Percentiles rank a stretch among this genome's conserved stretches.
Conservation (phyloP, 768 basidiomycete species). For the Phallus indusiatus region DNA sequence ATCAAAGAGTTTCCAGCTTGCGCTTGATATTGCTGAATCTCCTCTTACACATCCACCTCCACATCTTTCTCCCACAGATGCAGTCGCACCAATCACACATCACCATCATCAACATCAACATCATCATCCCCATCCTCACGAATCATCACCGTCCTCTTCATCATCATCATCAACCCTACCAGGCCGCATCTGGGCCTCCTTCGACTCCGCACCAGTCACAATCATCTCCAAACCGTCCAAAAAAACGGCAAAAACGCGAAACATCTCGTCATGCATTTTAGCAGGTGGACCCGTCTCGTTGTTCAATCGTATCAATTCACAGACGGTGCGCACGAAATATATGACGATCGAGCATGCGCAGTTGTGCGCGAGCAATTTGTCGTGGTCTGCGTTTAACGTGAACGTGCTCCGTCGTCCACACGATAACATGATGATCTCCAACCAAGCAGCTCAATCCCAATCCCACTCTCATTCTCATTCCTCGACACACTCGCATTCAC, state of each 20-base stretch:
- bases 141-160: conserved; percentile 13
- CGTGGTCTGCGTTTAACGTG: conserved; percentile 93
- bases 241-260: conserved; percentile 93
- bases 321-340: conserved; percentile 95
- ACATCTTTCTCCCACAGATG: conserved; percentile 33
- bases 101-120: too few species aligned
- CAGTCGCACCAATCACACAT: conserved; percentile 16
- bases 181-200: conserved; percentile 81
- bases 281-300: conserved; percentile 84
- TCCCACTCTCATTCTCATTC: conserved; percentile 29
- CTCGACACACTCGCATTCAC: too few species aligned
- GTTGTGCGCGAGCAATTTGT: conserved; percentile 79
- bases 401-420: conserved; percentile 74
- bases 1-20: conserved; percentile 81
- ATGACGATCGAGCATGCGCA: conserved; percentile 85
- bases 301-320: conserved; percentile 94
- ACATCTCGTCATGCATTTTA: conserved; percentile 83
- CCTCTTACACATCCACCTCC: conserved; percentile 26
- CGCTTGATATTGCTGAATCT: conserved; percentile 77
- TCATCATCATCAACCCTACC: conserved; percentile 25
- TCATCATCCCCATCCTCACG: conserved; percentile 14
- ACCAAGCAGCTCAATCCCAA: conserved; percentile 26
- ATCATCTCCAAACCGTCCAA: conserved; percentile 97
- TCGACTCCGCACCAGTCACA: conserved; percentile 85
- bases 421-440: conserved; percentile 37